A percentile compares a stretch with the other conserved stretches of the same genome.
Evolutionary conservation across 1,139 yeast genomes (phyloP).

Genomic region (Candida sp.): DNA sequence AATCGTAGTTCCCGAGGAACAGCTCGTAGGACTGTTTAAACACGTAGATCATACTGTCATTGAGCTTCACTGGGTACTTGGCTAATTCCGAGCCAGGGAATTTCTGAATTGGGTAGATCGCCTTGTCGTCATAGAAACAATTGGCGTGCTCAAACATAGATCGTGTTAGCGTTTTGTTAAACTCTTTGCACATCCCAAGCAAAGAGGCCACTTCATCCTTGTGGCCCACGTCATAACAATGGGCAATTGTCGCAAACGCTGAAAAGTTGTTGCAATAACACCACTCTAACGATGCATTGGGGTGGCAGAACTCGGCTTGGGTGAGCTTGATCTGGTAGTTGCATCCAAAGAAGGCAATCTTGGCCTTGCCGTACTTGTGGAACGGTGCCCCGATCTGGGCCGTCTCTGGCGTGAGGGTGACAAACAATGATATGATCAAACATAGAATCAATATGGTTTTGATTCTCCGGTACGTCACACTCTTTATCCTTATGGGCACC

Average conservation of each 20-base stretch:
- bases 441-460: conserved; percentile 17
- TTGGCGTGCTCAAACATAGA: conserved; percentile 33
- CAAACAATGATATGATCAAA: neutral
- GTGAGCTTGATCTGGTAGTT: conserved; percentile 15
- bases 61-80: conserved; percentile 29
- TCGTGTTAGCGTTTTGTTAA: conserved; percentile 29
- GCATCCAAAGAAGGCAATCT: conserved; percentile 20
- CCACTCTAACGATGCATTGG: conserved; percentile 13
- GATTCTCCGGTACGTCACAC: conserved; percentile 13
- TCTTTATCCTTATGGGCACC: conserved; percentile 20
- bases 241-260: conserved; percentile 45
- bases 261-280: conserved; percentile 35
- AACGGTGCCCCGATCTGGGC: conserved; percentile 14
- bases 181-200: conserved; percentile 30
- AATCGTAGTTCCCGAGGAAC: conserved; percentile 38
- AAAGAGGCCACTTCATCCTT: conserved; percentile 27
- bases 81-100: conserved; percentile 16
- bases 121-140: conserved; percentile 31
- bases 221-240: conserved; percentile 33
- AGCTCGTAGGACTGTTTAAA: conserved; percentile 26
- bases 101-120: conserved; percentile 8
- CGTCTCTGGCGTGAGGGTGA: neutral
- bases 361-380: conserved; percentile 11
- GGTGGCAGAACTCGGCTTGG: conserved; percentile 29
- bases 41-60: conserved; percentile 18